Evolutionary conservation across 2,329 filamentous ascomycete species (phyloP).

Genomic region (Calonectria crousiana): DNA sequence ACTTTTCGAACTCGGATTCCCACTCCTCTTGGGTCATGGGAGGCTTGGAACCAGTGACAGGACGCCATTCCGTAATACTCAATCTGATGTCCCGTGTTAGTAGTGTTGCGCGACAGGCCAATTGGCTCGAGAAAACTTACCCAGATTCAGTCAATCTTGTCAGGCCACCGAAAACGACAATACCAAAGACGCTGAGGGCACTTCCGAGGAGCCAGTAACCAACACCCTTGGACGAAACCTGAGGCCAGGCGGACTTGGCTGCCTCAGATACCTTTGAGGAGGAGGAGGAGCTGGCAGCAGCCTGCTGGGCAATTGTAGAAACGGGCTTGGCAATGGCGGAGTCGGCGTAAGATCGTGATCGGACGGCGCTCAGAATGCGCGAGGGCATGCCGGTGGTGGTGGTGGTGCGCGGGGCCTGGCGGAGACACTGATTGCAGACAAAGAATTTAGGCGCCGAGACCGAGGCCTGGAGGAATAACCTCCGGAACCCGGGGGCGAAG

Average conservation of each 20-base stretch:
- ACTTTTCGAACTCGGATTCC: conserved; percentile 94
- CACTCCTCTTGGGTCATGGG: conserved; percentile 84
- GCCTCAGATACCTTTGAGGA: conserved; percentile 37
- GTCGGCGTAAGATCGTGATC: conserved; percentile 54
- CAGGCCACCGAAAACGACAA: conserved; percentile 94
- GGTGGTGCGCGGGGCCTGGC: conserved; percentile 46
- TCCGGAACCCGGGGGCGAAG: conserved; percentile 56
- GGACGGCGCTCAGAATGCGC: conserved; percentile 55
- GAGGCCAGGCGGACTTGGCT: conserved; percentile 61
- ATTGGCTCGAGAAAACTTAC: conserved; percentile 61
- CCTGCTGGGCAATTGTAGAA: conserved; percentile 43
- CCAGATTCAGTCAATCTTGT: conserved; percentile 96
- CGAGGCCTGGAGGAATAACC: conserved; percentile 52
- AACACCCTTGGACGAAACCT: conserved; percentile 80
- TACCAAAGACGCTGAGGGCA: conserved; percentile 93
- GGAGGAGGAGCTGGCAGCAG: conserved; percentile 38
- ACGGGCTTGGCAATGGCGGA: conserved; percentile 46
- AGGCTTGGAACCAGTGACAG: conserved; percentile 91
- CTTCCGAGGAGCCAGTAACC: conserved; percentile 95
- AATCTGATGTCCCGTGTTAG: conserved; percentile 66
- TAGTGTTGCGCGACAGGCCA: not conserved
- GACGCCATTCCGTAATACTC: conserved; percentile 98
- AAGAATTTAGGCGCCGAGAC: conserved; percentile 52
- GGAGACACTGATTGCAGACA: conserved; percentile 64
- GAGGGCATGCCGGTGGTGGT: conserved; percentile 46